Base-by-base conservation (phyloP, 169 alveolate species). In the Fabrea salina region DNA sequence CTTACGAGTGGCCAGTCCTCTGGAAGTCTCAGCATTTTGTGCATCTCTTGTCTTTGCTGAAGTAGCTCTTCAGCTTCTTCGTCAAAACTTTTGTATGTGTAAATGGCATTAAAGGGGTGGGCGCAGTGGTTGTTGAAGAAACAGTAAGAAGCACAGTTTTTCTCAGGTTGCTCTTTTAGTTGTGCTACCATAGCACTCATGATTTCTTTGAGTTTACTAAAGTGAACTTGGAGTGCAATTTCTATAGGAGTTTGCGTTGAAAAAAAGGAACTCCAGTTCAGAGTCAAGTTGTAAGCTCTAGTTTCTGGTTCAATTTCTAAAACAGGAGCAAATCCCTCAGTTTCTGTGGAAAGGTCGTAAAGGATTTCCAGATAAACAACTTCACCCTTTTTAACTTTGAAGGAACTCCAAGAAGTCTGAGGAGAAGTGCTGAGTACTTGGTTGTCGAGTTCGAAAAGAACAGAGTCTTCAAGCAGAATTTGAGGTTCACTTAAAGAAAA, bases 1-100 rank as follows among this genome's bases (percentile, higher is more conserved):
- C 75, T 64, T 5, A 64, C 54, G 2, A 64, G 75, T 16, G 75
- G 75, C 50, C 50, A 64, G 54, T 64, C 75, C 11, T 32, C 1
- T 0, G 75, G 75, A 35, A 64, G 51, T 25, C 54, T 64, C 2
- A 64, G 37, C 4, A 64, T 25, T 35, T 64, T 37, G 41, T 64
- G 75, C 35, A 64, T 64, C 19, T 41, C 41, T 40, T 41, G 35
- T n/a, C 75, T 32, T 37, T 32, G 50, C 0, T 25, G 37, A 3
- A 35, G 35, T 2, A 64, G 54, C 50, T 64, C 75, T 37, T 19
- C 56, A 37, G 57, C 39, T 64, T 64, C 75, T 40, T 64, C 75
- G n/a, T 64, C 39, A 51, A 51, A 64, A 16, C 19, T 56, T 16
- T 37, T 19, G 30, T 32, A 64, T 6, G 41, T 13, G 54, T 64